Conservation (phyloP, 139 green algal species). For the Eudorina sp. region DNA sequence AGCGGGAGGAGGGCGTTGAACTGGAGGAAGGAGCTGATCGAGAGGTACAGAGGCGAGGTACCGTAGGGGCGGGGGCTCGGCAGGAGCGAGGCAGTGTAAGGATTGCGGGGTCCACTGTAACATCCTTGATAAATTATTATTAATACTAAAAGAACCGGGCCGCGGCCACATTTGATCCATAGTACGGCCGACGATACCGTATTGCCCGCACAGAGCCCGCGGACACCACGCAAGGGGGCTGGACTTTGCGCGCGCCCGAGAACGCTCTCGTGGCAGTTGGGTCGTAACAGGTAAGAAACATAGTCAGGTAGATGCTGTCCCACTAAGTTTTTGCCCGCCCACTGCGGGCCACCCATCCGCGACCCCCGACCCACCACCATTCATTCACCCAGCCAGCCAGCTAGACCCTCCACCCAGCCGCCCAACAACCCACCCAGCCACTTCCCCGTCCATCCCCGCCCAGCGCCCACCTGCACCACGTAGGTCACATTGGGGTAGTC, state of each 20-base stretch:
- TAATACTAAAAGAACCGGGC: too few species aligned
- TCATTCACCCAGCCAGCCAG: background rate
- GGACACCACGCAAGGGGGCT: too few species aligned
- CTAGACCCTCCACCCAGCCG: background rate
- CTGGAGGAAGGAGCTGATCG: background rate
- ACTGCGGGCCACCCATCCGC: background rate
- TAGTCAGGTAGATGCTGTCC: background rate
- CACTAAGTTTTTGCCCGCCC: background rate
- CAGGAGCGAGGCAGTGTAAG: background rate
- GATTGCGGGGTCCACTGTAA: too few species aligned
- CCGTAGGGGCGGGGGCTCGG: background rate
- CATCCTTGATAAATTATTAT: too few species aligned
- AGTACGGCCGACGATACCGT: too few species aligned
- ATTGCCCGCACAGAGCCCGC: too few species aligned
- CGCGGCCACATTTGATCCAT: too few species aligned
- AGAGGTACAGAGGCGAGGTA: background rate
- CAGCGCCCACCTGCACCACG: constrained; percentile 88
- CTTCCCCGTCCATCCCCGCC: background rate
- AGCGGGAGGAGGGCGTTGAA: background rate
- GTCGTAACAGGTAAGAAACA: too few species aligned
- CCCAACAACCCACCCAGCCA: background rate
- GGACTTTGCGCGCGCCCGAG: too few species aligned
- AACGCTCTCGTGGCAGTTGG: too few species aligned
- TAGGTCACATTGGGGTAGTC: constrained; percentile 95
- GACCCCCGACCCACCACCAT: background rate